A percentile compares a stretch with the other conserved stretches of the same genome.
phyloP scores from a whole-genome alignment of 345 rosid species.

The Aegle marmelos region DNA sequence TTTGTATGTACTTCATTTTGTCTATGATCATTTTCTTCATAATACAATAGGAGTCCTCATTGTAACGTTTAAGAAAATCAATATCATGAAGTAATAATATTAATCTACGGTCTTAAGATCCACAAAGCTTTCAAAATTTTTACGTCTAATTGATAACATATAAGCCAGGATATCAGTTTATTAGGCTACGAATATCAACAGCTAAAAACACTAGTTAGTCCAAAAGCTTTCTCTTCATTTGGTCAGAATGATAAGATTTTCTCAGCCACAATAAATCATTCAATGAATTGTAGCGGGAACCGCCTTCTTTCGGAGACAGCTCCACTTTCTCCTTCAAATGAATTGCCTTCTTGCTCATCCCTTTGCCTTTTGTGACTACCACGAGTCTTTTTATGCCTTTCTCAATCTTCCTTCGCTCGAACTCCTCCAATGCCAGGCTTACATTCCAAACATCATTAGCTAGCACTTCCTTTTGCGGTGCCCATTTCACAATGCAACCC shows the following conservation, averaged over 20 bases:
- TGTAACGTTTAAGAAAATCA: not conserved
- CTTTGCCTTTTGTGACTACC: slow-evolving; percentile 22
- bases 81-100: not conserved
- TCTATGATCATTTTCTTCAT: too few species aligned
- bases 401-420: slow-evolving; percentile 19
- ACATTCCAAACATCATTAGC: slow-evolving; percentile 23
- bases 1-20: too few species aligned
- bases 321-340: slow-evolving; percentile 22
- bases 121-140: not conserved
- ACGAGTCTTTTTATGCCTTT: slow-evolving; percentile 19
- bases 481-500: slow-evolving; percentile 34
- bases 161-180: not conserved
- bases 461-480: slow-evolving; percentile 28
- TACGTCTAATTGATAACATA: not conserved
- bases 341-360: slow-evolving; percentile 6
- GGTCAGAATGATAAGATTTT: slow-evolving; percentile 5
- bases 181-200: not conserved
- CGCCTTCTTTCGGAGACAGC: slow-evolving; percentile 6
- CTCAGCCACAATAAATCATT: slow-evolving; percentile 21
- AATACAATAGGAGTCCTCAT: too few species aligned
- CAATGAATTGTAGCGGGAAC: slow-evolving; percentile 20
- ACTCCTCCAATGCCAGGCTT: slow-evolving; percentile 17
- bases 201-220: not conserved
- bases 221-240: not conserved
- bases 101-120: not conserved